These are phyloP conservation scores for Backusella mclennaniae DNA, from an alignment of 192 early-diverging fungal genomes.

Conservation along the genomic window DNA sequence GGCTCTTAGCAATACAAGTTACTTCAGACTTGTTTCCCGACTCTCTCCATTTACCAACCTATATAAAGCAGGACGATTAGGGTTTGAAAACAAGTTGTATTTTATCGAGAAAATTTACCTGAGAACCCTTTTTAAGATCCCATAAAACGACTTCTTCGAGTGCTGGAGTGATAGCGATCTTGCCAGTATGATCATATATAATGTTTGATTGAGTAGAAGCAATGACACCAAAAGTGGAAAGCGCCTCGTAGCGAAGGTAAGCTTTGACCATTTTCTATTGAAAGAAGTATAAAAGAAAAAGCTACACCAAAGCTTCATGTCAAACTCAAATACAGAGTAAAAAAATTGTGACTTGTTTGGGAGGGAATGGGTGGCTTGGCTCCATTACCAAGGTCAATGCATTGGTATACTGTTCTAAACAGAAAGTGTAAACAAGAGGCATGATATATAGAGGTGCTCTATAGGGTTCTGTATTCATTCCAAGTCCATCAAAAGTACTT, in stretches of 20 bases:
- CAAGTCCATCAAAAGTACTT: background rate
- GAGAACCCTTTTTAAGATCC: slow-evolving; percentile 82
- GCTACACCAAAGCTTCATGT: background rate
- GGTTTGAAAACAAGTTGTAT: background rate
- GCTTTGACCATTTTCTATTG: slow-evolving; percentile 61
- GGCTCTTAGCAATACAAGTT: slow-evolving; percentile 73
- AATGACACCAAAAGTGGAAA: slow-evolving; percentile 83
- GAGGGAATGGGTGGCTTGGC: background rate
- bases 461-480: too few relatives aligned
- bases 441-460: background rate
- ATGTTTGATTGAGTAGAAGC: slow-evolving; percentile 65
- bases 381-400: background rate
- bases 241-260: slow-evolving; percentile 81
- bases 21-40: slow-evolving; percentile 82
- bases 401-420: background rate
- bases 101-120: slow-evolving; percentile 34
- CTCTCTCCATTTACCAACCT: slow-evolving; percentile 77
- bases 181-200: slow-evolving; percentile 68
- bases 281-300: background rate
- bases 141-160: slow-evolving; percentile 83
- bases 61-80: background rate
- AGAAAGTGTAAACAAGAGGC: background rate
- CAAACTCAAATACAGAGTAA: background rate
- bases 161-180: slow-evolving; percentile 74
- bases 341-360: slow-evolving; percentile 11